phyloP scores from a whole-genome alignment of 495 filamentous ascomycete genomes.

The Penicillium mononematosum region DNA sequence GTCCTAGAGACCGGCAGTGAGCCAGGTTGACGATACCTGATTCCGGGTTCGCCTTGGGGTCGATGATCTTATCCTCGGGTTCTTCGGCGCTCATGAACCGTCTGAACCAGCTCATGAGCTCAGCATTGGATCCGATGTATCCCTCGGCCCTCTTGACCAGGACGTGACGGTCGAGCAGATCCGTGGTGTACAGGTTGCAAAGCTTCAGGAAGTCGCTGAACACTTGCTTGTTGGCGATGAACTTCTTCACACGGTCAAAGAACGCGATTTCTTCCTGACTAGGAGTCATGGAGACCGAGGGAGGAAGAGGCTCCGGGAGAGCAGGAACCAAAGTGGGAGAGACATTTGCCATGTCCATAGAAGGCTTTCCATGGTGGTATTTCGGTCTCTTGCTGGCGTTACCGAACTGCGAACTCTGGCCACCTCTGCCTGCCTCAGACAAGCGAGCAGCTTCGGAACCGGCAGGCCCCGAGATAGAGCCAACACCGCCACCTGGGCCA shows the following conservation, averaged over 20 bases:
- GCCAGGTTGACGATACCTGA: slow-evolving; percentile 78
- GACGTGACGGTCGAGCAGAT: slow-evolving; percentile 78
- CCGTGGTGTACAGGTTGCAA: slow-evolving; percentile 88
- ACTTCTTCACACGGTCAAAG: slow-evolving; percentile 97
- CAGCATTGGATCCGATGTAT: slow-evolving; percentile 84
- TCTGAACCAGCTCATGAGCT: slow-evolving; percentile 84
- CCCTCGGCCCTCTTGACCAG: slow-evolving; percentile 76
- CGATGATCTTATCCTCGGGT: slow-evolving; percentile 68
- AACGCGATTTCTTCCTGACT: slow-evolving; percentile 83
- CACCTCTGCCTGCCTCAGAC: slow-evolving; percentile 35
- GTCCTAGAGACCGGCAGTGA: slow-evolving; percentile 89
- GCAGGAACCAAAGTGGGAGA: slow-evolving; percentile 85
- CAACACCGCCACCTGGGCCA: slow-evolving; percentile 38
- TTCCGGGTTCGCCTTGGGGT: slow-evolving; percentile 71
- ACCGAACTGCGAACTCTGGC: slow-evolving; percentile 37
- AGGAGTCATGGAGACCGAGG: slow-evolving; percentile 54
- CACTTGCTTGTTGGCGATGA: slow-evolving; percentile 82
- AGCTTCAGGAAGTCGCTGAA: slow-evolving; percentile 95
- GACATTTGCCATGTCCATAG: slow-evolving; percentile 66
- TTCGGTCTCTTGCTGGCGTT: slow-evolving; percentile 62
- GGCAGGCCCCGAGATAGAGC: slow-evolving; percentile 34
- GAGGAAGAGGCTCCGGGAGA: slow-evolving; percentile 80
- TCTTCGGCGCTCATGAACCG: slow-evolving; percentile 71
- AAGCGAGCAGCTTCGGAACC: slow-evolving; percentile 38
- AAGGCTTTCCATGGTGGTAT: slow-evolving; percentile 59